Evolutionary conservation across 1,139 yeast species (phyloP), one percentile per base, ranked within the genome.

Genomic region (Neolecta irregularis): DNA sequence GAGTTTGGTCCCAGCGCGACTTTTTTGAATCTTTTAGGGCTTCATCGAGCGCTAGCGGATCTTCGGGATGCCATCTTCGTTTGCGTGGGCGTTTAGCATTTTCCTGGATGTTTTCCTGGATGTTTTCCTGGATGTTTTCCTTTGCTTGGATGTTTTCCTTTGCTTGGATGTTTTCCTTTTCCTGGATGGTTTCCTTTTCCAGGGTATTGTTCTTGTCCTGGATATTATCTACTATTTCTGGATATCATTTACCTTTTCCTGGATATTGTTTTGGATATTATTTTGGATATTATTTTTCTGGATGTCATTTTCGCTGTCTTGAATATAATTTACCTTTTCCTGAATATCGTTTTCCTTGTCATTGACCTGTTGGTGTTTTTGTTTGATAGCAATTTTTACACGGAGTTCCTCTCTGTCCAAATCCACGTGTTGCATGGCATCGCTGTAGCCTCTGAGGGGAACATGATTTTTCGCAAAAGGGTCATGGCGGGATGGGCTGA

Each of bases 71-170:
- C n/a, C 32, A 30, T 41, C 26, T 18, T 24, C 19, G 22, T 29
- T 33, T 26, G 30, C 21, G 15, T 22, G 16, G 9, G 26, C 25
- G 30, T 33, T 42, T 30, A 30, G 37, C 37, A n/a, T 40, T 38
- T 25, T 22, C 48, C 53, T 40, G 54, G 60, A 58, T 61, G 53
- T 45, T 62, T 48, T 5, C 55, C 47, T 28, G 46, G 46, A 43
- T 48, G 43, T 19, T 26, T 8, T 5, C 9, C 18, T 12, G 9
- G 39, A 12, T 16, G 19, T 17, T 25, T 19, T 45, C 48, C 19
- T 53, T 58, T 7, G 50, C 46, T 22, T 51, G 52, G 5, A 63
- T 54, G 46, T 61, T 60, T 61, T n/a, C n/a, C n/a, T n/a, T n/a
- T n/a, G n/a, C n/a, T n/a, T n/a, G n/a, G n/a, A n/a, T n/a, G n/a